A percentile compares a stretch with the other conserved stretches of the same genome.
These are phyloP conservation scores for Phascolomyces articulosus DNA, from an alignment of 371 early-diverging fungal species.

Conservation along the genomic window DNA sequence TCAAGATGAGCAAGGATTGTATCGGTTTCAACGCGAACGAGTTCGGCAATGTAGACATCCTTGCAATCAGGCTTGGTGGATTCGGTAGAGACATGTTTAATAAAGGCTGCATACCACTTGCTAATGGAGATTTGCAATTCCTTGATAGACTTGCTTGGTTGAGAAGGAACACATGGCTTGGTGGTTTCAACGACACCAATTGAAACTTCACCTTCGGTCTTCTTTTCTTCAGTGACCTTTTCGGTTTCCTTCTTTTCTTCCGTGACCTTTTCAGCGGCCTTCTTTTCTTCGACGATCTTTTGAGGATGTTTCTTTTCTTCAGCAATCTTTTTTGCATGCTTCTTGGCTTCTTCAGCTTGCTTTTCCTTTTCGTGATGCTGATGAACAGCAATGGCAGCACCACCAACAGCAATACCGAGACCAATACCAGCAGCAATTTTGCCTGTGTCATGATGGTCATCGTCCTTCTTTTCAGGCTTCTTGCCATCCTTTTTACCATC, in stretches of 20 bases:
- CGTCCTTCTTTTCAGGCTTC: background rate
- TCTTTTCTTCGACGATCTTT: background rate
- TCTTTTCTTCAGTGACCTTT: background rate
- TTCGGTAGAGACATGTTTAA: background rate
- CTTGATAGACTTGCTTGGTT: background rate
- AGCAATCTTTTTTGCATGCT: background rate
- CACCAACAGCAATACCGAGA: conserved; percentile 11
- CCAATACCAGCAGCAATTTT: conserved; percentile 21
- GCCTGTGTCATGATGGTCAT: too few relatives aligned
- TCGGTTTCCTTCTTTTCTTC: conserved; percentile 28
- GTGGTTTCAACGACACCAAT: background rate
- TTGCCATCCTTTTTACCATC: background rate
- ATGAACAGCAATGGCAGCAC: conserved; percentile 7
- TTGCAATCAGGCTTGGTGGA: background rate
- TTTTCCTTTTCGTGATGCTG: conserved; percentile 16
- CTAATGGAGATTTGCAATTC: conserved; percentile 6
- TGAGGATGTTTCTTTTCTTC: background rate
- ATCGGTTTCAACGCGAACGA: conserved; percentile 16
- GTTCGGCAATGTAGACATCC: conserved; percentile 30
- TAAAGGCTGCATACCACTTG: background rate
- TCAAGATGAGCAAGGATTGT: background rate
- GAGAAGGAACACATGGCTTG: background rate
- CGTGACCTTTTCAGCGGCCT: conserved; percentile 8
- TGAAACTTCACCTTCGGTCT: background rate
- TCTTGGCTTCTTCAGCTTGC: background rate